Conservation (phyloP, 1,139 yeast species). For the Yarrowia galli region DNA sequence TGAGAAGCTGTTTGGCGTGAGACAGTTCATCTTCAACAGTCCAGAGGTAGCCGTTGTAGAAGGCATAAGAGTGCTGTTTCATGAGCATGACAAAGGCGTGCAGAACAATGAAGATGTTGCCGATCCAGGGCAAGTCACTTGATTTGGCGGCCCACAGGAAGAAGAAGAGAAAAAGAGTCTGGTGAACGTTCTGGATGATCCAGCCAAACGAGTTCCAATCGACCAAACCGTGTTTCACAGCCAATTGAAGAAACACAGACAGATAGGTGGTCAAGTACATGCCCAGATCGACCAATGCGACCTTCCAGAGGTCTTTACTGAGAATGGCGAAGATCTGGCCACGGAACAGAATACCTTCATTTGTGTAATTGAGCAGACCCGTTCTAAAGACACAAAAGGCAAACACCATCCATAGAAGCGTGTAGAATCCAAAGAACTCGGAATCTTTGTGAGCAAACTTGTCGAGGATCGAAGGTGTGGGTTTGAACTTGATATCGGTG, state of each 20-base stretch:
- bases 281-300: conserved; percentile 70
- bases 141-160: conserved; percentile 62
- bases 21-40: conserved; percentile 62
- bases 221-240: conserved; percentile 55
- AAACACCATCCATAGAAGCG: conserved; percentile 51
- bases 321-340: conserved; percentile 62
- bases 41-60: conserved; percentile 90
- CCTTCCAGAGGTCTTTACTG: conserved; percentile 62
- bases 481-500: conserved; percentile 36
- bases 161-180: conserved; percentile 56
- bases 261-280: conserved; percentile 73
- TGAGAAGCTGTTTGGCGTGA: conserved; percentile 53
- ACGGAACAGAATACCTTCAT: conserved; percentile 51
- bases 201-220: conserved; percentile 70
- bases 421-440: conserved; percentile 51
- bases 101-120: conserved; percentile 76
- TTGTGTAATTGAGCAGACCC: conserved; percentile 47
- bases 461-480: conserved; percentile 35
- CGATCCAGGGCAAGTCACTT: conserved; percentile 79
- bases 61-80: conserved; percentile 93
- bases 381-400: conserved; percentile 48
- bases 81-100: conserved; percentile 86
- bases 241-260: conserved; percentile 62
- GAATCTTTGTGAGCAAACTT: conserved; percentile 15
- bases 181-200: conserved; percentile 64